Percentiles rank a stretch among this genome's conserved stretches.
Evolutionary conservation across 139 green algal genomes (phyloP).

Genomic region (Chlamydomonas applanata): DNA sequence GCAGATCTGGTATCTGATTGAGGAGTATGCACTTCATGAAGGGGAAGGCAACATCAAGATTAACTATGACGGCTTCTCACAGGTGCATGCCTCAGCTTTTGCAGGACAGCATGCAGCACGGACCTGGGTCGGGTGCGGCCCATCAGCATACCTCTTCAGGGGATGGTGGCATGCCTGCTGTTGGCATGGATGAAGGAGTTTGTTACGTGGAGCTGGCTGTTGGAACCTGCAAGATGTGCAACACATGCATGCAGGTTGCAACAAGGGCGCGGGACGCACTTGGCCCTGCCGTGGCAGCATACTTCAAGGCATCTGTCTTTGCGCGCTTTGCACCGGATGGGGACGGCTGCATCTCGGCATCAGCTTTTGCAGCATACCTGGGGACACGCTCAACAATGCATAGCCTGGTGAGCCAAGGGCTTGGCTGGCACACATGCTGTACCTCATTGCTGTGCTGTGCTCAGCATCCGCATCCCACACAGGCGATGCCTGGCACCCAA

Average conservation of each 20-base stretch:
- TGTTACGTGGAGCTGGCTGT: too few relatives aligned
- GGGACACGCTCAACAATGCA: slow-evolving; percentile 42
- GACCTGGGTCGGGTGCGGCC: too few relatives aligned
- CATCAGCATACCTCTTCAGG: too few relatives aligned
- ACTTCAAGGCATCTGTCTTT: slow-evolving; percentile 65
- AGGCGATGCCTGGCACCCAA: too few relatives aligned
- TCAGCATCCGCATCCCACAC: too few relatives aligned
- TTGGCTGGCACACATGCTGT: too few relatives aligned
- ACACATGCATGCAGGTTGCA: slow-evolving; percentile 54
- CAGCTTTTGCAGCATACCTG: slow-evolving; percentile 57
- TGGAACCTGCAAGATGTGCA: too few relatives aligned
- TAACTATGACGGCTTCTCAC: slow-evolving; percentile 69
- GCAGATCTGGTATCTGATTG: slow-evolving; percentile 37
- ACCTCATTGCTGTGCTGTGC: too few relatives aligned
- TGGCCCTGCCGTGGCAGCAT: slow-evolving; percentile 35
- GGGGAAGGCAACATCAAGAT: slow-evolving; percentile 40
- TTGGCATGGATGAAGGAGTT: too few relatives aligned
- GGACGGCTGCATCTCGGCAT: slow-evolving; percentile 52
- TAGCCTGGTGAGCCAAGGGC: slow-evolving; percentile 35
- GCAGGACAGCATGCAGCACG: too few relatives aligned
- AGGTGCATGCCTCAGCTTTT: slow-evolving; percentile 32
- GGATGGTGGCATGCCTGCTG: too few relatives aligned
- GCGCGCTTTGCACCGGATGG: slow-evolving; percentile 24
- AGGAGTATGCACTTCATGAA: slow-evolving; percentile 26
- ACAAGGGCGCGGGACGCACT: slow-evolving; percentile 43